Conservation (phyloP, 768 basidiomycete species). For the Leccinum subtestaceum region DNA sequence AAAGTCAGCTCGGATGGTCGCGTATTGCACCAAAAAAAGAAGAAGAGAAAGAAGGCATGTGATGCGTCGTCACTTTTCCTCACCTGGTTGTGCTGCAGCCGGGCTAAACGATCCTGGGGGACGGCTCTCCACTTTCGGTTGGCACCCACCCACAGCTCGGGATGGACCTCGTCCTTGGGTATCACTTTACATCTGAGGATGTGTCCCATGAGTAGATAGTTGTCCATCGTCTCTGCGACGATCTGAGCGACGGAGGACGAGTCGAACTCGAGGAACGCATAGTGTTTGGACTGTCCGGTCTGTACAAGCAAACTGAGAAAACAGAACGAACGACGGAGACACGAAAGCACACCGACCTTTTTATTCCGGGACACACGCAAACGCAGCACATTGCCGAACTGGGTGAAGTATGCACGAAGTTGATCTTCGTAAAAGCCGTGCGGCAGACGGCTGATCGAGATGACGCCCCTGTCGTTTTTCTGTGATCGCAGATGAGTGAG, state of each 20-base stretch:
- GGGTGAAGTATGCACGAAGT: slow-evolving; percentile 87
- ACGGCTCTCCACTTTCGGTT: slow-evolving; percentile 86
- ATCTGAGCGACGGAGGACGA: slow-evolving; percentile 89
- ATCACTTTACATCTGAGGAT: slow-evolving; percentile 89
- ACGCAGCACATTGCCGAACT: slow-evolving; percentile 89
- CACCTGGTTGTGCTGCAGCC: slow-evolving; percentile 83
- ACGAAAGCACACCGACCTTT: slow-evolving; percentile 50
- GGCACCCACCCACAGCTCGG: slow-evolving; percentile 95
- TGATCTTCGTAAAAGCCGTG: slow-evolving; percentile 98
- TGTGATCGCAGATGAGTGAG: slow-evolving; percentile 2
- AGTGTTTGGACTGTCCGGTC: slow-evolving; percentile 97
- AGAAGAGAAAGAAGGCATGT: neutral
- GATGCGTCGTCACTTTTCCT: neutral
- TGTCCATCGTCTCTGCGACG: slow-evolving; percentile 98
- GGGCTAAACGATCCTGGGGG: slow-evolving; percentile 67
- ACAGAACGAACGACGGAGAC: neutral
- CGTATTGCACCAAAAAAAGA: neutral
- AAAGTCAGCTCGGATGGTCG: slow-evolving; percentile 6
- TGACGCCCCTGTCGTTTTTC: slow-evolving; percentile 75
- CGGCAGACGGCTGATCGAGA: slow-evolving; percentile 88
- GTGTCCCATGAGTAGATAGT: slow-evolving; percentile 93
- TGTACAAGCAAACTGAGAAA: slow-evolving; percentile 27
- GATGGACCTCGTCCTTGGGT: slow-evolving; percentile 87
- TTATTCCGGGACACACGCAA: slow-evolving; percentile 91
- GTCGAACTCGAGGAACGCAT: slow-evolving; percentile 93